Base-by-base conservation (phyloP, 257 asterid species). In the Solanum commersonii region DNA sequence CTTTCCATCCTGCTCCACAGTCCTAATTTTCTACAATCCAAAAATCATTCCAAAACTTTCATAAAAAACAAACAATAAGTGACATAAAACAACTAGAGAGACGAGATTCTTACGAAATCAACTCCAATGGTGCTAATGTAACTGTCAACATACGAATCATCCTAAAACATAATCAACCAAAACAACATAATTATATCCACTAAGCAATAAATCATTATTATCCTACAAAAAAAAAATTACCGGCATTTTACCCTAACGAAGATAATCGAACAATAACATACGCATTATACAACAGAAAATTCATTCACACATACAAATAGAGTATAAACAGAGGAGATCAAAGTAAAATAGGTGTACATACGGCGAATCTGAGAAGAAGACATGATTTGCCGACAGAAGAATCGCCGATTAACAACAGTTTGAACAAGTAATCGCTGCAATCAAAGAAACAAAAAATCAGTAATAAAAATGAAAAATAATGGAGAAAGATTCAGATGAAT, bases 81-180 rank as follows among this genome's bases (percentile, higher is more conserved):
- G 35, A 78, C 49, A 71, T 34, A 63, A 56, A 79, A 49, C 56
- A 52, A 83, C 22, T 52, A 59, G 56, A 73, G 71, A 46, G 49
- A 71, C 10, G 20, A 42, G 68, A 81, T 49, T 49, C 98, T 94
- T 90, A 97, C 99, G 79, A 97, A 97, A 93, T 97, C 99, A 87
- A 97, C 99, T 90, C 99, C 99, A 65, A 97, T 97, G 81, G 99
- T 97, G 96, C 99, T 97, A 78, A 97, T 97, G 92, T 97, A 97
- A 90, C 99, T 97, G 95, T 97, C 99, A 87, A 97, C 99, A 88
- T 97, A 97, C 7, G 99, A 93, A 89, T 97, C 99, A 91, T 97
- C 99, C 99, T 97, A 81, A 27, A 93, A 16, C 93, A 90, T n/a
- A 90, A 92, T 65, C 91, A 87, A 84, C 31, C 87, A 81, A 84